Evolutionary conservation across 2,329 filamentous ascomycete genomes (phyloP).

Genomic region (Ceratocystis lukuohia): DNA sequence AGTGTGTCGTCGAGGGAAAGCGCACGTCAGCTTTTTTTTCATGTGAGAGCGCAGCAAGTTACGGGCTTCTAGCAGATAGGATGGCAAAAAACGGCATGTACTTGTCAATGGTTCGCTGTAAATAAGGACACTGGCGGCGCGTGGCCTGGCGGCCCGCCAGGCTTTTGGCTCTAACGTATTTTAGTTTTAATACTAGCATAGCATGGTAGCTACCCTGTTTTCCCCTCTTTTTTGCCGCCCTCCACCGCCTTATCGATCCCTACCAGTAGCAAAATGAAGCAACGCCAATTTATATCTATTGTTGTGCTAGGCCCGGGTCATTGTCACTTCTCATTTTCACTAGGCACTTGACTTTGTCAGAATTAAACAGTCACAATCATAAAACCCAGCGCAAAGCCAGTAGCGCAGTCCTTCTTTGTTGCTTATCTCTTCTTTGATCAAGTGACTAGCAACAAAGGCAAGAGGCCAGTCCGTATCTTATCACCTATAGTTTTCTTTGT

Average conservation of each 20-base stretch:
- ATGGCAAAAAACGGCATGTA: not conserved
- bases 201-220: not conserved
- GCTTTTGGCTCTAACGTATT: not conserved
- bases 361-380: not conserved
- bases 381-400: too few species aligned
- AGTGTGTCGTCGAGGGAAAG: not conserved
- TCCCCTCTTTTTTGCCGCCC: constrained; percentile 5
- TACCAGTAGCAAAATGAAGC: not conserved
- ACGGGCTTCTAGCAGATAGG: not conserved
- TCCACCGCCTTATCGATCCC: not conserved
- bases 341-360: not conserved
- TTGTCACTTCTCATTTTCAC: not conserved
- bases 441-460: too few species aligned
- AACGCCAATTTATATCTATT: not conserved
- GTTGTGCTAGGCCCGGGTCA: not conserved
- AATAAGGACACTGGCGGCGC: too few species aligned
- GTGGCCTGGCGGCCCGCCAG: not conserved
- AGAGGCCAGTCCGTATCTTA: too few species aligned
- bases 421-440: too few species aligned
- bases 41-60: not conserved
- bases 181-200: too few species aligned
- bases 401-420: not conserved
- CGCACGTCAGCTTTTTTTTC: not conserved
- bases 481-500: too few species aligned
- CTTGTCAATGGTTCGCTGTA: not conserved